Conservation (phyloP, 129 eudicot genomes). For the Cynara cardunculus region DNA sequence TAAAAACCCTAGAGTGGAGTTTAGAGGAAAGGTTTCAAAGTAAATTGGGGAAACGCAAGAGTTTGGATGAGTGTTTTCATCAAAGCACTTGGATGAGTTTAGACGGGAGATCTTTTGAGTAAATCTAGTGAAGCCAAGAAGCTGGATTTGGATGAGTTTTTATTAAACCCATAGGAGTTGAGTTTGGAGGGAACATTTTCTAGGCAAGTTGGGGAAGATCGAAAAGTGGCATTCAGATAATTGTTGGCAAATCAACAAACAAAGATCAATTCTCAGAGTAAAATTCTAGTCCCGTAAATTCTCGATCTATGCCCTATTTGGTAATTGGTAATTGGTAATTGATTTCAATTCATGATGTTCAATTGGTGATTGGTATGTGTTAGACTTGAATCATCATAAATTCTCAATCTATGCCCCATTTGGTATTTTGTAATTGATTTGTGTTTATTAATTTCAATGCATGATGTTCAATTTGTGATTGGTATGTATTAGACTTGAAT, state of each 20-base stretch:
- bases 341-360: neutral
- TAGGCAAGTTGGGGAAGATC: neutral
- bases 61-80: neutral
- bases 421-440: neutral
- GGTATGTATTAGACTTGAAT: neutral
- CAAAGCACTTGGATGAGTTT: neutral
- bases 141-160: neutral
- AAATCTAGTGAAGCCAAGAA: neutral
- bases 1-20: neutral
- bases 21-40: neutral
- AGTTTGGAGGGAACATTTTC: neutral
- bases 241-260: neutral
- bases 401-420: neutral
- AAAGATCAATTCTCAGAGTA: neutral
- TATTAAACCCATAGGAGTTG: neutral
- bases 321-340: neutral
- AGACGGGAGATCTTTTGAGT: neutral
- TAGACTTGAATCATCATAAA: neutral
- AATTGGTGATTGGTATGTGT: neutral
- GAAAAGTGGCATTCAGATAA: neutral
- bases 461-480: neutral
- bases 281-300: neutral
- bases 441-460: neutral
- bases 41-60: neutral
- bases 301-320: neutral